A percentile compares a stretch with the other conserved stretches of the same genome.
phyloP scores from a whole-genome alignment of 2,329 filamentous ascomycete genomes.

The Blastomyces percursus region DNA sequence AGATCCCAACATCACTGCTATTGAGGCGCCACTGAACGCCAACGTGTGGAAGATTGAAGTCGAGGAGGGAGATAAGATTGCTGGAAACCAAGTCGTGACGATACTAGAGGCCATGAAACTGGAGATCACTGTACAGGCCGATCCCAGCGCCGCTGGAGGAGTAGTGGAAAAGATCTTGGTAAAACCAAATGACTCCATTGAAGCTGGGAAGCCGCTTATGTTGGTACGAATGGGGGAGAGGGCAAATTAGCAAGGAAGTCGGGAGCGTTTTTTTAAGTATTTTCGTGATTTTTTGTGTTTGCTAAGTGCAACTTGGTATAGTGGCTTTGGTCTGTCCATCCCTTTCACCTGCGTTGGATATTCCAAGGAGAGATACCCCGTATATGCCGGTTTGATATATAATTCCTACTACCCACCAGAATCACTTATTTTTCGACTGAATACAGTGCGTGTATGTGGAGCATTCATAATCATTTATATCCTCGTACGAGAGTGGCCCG shows the following conservation, averaged over 20 bases:
- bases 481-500: not conserved
- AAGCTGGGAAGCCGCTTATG: slow-evolving; percentile 26
- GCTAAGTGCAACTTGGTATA: not conserved
- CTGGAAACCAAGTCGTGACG: slow-evolving; percentile 34
- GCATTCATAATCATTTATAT: not conserved
- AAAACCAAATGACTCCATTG: slow-evolving; percentile 31
- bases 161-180: slow-evolving; percentile 31
- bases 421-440: not conserved
- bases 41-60: slow-evolving; percentile 46
- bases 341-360: not conserved
- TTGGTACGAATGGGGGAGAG: slow-evolving; percentile 17
- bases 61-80: slow-evolving; percentile 33
- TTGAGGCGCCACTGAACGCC: slow-evolving; percentile 38
- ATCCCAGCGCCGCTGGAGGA: slow-evolving; percentile 19
- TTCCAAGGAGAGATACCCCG: not conserved
- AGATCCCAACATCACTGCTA: slow-evolving; percentile 28
- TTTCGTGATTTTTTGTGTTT: not conserved
- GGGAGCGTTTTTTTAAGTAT: not conserved
- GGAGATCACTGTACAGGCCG: slow-evolving; percentile 39
- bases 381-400: not conserved
- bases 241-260: not conserved
- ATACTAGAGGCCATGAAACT: slow-evolving; percentile 50
- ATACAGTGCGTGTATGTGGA: not conserved
- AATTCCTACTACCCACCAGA: not conserved
- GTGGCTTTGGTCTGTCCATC: not conserved